phyloP scores from a whole-genome alignment of 2,329 filamentous ascomycete genomes.

The Mycosphaerella sp. region DNA sequence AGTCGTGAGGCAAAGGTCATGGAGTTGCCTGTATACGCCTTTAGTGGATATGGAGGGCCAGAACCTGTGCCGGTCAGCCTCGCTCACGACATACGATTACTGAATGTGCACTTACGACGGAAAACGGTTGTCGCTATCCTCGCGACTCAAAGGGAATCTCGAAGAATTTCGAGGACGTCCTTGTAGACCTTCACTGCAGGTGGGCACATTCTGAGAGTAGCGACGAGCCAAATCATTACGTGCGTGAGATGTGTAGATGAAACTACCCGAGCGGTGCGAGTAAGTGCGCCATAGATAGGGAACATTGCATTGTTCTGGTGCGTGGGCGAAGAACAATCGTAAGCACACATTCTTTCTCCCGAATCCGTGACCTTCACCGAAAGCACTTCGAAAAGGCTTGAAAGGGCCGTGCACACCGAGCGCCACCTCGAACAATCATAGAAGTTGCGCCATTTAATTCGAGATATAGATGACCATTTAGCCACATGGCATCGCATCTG shows the following conservation, averaged over 20 bases:
- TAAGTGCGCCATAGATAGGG: conserved; percentile 10
- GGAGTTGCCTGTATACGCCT: too few relatives aligned
- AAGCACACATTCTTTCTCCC: conserved; percentile 25
- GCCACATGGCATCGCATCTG: conserved; percentile 8
- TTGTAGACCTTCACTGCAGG: conserved; percentile 23
- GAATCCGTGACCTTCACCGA: conserved; percentile 5
- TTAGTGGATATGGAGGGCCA: too few relatives aligned
- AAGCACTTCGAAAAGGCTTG: conserved; percentile 2
- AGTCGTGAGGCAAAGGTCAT: conserved; percentile 30
- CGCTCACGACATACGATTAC: not conserved
- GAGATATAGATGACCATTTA: not conserved
- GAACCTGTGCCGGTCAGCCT: not conserved
- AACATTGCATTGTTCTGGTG: conserved; percentile 14
- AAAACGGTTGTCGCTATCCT: too few relatives aligned
- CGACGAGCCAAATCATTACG: conserved; percentile 6
- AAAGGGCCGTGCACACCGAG: conserved; percentile 17
- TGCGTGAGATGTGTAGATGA: not conserved
- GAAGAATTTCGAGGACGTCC: conserved; percentile 25
- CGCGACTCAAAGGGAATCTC: conserved; percentile 21
- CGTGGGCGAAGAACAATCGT: conserved; percentile 31
- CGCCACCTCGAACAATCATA: conserved; percentile 5
- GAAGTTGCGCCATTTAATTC: not conserved
- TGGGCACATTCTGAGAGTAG: conserved; percentile 28
- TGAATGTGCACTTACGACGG: too few relatives aligned
- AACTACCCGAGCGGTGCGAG: not conserved